Base-by-base conservation (phyloP, 495 filamentous ascomycete species). In the Sphaerosporella brunnea region DNA sequence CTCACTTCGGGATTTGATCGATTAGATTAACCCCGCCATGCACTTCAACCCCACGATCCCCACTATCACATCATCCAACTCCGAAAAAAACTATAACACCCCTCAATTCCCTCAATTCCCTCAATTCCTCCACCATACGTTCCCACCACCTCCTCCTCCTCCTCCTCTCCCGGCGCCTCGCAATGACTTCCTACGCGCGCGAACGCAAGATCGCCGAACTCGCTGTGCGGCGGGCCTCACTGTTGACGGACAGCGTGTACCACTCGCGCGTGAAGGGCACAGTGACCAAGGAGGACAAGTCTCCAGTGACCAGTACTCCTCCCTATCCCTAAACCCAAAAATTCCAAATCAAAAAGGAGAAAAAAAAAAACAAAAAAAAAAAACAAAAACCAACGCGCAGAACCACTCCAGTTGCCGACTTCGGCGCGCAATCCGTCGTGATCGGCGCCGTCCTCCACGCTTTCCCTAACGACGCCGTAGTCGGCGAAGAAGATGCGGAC, bases 341-440 rank as follows among this genome's bases (percentile, higher is more conserved):
- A n/a, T n/a, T n/a, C n/a, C n/a, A n/a, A n/a, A n/a, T n/a, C n/a
- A n/a, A n/a, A n/a, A n/a, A n/a, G n/a, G n/a, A n/a, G n/a, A n/a
- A n/a, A n/a, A n/a, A n/a, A n/a, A n/a, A n/a, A n/a, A n/a, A n/a
- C n/a, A n/a, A n/a, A n/a, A n/a, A n/a, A n/a, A n/a, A n/a, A n/a
- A n/a, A n/a, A n/a, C n/a, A n/a, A n/a, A n/a, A n/a, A n/a, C n/a
- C n/a, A n/a, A n/a, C n/a, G n/a, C n/a, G n/a, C n/a, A n/a, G n/a
- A n/a, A 56, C 26, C 16, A 18, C 13, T 20, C 19, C 23, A 61
- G 58, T 96, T 53, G 90, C 86, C 61, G 90, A 97, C 67, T 95
- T 93, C 60, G 92, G 92, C 55, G 90, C 92, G 46, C 90, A 97
- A 67, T 92, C 92, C 30, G 72, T 96, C 51, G 92, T 96, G 60